These are phyloP conservation scores for Daldinia bambusicola DNA, from an alignment of 495 filamentous ascomycete species.

Conservation along the genomic window DNA sequence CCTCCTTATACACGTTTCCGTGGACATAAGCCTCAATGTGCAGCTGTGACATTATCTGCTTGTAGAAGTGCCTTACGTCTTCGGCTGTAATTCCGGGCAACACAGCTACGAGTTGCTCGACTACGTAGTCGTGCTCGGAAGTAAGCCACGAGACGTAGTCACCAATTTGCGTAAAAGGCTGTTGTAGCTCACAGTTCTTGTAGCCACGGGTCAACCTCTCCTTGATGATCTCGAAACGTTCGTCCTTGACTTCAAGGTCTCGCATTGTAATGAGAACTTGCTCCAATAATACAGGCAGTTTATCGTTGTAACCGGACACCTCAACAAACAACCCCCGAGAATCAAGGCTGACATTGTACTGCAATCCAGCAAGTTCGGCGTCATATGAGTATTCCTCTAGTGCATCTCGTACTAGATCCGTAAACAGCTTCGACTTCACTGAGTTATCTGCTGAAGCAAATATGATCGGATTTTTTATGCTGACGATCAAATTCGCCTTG, in stretches of 20 bases:
- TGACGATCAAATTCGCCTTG: slow-evolving; percentile 85
- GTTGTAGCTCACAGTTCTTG: slow-evolving; percentile 86
- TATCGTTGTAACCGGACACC: slow-evolving; percentile 94
- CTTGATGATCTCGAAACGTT: slow-evolving; percentile 91
- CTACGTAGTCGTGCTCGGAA: slow-evolving; percentile 78
- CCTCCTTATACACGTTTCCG: slow-evolving; percentile 96
- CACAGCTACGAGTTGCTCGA: slow-evolving; percentile 83
- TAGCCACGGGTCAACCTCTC: slow-evolving; percentile 80
- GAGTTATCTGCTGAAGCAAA: slow-evolving; percentile 79
- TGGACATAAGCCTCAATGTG: slow-evolving; percentile 90
- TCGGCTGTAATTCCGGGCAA: slow-evolving; percentile 76
- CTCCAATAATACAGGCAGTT: slow-evolving; percentile 88
- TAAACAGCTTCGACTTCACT: slow-evolving; percentile 83
- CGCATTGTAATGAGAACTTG: slow-evolving; percentile 90
- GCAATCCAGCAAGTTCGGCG: slow-evolving; percentile 90
- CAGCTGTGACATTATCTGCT: slow-evolving; percentile 80
- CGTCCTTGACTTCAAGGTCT: slow-evolving; percentile 80
- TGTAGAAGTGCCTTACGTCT: slow-evolving; percentile 80
- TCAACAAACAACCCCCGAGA: slow-evolving; percentile 79
- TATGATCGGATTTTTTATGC: slow-evolving; percentile 79
- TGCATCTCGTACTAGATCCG: slow-evolving; percentile 87
- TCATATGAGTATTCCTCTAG: slow-evolving; percentile 96
- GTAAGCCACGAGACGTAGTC: slow-evolving; percentile 84
- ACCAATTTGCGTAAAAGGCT: slow-evolving; percentile 91
- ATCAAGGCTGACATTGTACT: slow-evolving; percentile 79